Conservation (phyloP, 257 asterid genomes). For the Solanum raphanifolium region DNA sequence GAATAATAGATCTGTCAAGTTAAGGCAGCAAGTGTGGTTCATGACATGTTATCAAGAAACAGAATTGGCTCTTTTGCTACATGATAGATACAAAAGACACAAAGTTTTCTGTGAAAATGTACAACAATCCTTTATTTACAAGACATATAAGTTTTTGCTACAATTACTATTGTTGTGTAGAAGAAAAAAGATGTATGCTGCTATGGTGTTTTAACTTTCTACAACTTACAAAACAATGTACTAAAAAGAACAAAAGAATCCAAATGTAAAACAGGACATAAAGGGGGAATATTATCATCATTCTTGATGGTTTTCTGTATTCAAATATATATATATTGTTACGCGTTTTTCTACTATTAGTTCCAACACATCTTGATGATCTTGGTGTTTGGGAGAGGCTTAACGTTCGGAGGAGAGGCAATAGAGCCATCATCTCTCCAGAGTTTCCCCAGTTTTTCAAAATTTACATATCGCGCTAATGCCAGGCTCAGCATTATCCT, state of each 20-base stretch:
- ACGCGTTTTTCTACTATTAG: background rate
- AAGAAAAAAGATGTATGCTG: background rate
- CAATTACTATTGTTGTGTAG: background rate
- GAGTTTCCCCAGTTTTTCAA: background rate
- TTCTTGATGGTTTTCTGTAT: background rate
- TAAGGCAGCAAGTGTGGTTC: no score
- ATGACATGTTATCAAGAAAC: no score
- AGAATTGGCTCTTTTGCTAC: background rate
- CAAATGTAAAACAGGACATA: background rate
- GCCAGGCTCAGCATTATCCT: background rate
- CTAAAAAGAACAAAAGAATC: conserved; percentile 13
- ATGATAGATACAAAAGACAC: background rate
- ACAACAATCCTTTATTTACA: background rate
- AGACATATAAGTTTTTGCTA: background rate
- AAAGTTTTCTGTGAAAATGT: background rate
- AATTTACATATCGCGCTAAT: background rate
- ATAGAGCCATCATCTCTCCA: background rate
- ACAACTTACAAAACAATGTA: conserved; percentile 22
- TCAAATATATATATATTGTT: background rate
- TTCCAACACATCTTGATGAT: background rate
- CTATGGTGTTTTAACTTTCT: background rate
- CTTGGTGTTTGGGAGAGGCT: background rate
- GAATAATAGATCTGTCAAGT: no score
- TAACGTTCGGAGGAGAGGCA: background rate
- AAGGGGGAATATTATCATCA: conserved; percentile 12